A percentile compares a stretch with the other conserved stretches of the same genome.
Conservation (phyloP, 768 basidiomycete genomes). For the Hydnum rufescens region DNA sequence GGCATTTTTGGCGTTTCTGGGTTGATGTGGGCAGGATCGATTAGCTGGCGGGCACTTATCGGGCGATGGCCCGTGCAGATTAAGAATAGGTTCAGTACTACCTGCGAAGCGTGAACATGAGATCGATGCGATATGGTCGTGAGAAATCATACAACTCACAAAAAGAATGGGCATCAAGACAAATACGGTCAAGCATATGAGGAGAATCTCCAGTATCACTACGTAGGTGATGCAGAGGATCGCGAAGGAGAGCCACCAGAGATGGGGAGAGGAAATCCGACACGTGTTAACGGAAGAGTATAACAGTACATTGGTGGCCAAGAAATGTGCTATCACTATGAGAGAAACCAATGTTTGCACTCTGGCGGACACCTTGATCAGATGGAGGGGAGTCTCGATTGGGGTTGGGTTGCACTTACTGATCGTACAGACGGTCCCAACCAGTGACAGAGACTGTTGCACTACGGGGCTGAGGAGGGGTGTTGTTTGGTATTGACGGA, state of each 20-base stretch:
- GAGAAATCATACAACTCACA: constrained; percentile 26
- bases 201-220: constrained; percentile 46
- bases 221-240: constrained; percentile 65
- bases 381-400: neutral
- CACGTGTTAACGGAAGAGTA: constrained; percentile 62
- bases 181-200: constrained; percentile 60
- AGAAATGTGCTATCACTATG: constrained; percentile 62
- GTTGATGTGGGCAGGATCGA: constrained; percentile 38
- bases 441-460: no score
- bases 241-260: constrained; percentile 76
- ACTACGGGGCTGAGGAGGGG: neutral
- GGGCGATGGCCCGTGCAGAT: constrained; percentile 68
- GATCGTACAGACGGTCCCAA: neutral
- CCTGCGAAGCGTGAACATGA: constrained; percentile 19
- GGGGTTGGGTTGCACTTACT: neutral
- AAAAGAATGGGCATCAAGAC: constrained; percentile 60
- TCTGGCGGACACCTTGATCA: neutral
- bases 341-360: constrained; percentile 14
- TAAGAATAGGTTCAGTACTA: constrained; percentile 59
- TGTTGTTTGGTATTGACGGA: neutral
- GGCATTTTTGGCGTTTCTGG: constrained; percentile 63
- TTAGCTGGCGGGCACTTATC: constrained; percentile 15
- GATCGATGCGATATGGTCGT: neutral
- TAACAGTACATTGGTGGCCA: constrained; percentile 59
- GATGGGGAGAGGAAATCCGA: constrained; percentile 49